Evolutionary conservation across 768 basidiomycete genomes (phyloP), one percentile per base, ranked within the genome.

Genomic region (Sarcodon aspratus): DNA sequence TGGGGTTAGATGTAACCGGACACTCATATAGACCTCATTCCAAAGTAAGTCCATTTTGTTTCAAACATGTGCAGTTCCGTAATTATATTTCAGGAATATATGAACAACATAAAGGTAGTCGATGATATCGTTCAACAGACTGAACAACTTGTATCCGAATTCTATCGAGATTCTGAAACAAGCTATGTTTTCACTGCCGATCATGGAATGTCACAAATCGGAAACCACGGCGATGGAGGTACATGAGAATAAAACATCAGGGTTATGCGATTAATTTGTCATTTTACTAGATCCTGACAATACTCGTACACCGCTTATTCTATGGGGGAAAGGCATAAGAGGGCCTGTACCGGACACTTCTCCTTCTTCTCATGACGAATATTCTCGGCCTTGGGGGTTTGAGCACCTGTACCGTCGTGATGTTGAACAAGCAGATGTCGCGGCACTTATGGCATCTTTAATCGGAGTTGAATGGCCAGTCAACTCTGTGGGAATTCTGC

Each of bases 181-280:
- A 76, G 75, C 50, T 91, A 74, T 58, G 64, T 92, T 33, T 92
- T 89, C 60, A 92, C 85, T 2, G 86, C 90, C 0, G 90, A 93
- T 61, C 90, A 93, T 59, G 90, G 90, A 8, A 93, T 93, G 90
- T 86, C 85, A 4, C 75, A 71, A 33, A 83, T 89, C 48, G 90
- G 90, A 10, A 92, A 91, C 58, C 90, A 93, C 50, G 90, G 90
- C 4, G 90, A 93, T 52, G 90, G 90, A 35, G 80, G 86, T 85
- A 57, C 59, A 69, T 61, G 47, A 56, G 55, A 44, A 50, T 40
- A 44, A 7, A 45, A 45, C 38, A n/a, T 15, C 31, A 44, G 35
- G 40, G 35, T 8, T 31, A 47, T 45, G 44, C 40, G 13, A 36
- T 45, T 21, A 43, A 48, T 50, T 34, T 44, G 18, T n/a, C 27